These are phyloP conservation scores for Pseudonitzschia delicatissima DNA, from an alignment of 108 stramenopile genomes.

Conservation along the genomic window DNA sequence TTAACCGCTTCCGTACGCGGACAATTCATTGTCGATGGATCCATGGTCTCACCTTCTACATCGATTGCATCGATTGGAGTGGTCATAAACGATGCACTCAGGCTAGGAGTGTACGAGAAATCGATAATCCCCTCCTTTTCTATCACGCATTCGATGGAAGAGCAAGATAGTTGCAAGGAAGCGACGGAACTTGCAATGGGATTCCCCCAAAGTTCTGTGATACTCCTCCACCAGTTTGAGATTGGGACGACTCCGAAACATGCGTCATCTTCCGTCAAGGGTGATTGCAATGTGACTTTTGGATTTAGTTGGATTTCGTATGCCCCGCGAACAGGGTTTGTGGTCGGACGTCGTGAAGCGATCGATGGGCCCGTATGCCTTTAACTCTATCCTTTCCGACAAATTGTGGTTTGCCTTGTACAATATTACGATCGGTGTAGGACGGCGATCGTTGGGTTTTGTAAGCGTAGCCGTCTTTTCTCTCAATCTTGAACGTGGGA, in stretches of 20 bases:
- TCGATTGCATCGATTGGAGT: conserved; percentile 26
- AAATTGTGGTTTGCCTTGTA: conserved; percentile 62
- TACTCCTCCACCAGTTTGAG: too few relatives aligned
- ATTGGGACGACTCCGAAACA: too few relatives aligned
- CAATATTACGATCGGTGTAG: conserved; percentile 83
- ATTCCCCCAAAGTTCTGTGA: too few relatives aligned
- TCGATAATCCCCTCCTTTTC: conserved; percentile 2
- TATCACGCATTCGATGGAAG: conserved; percentile 25
- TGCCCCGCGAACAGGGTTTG: conserved; percentile 80
- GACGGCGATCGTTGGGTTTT: conserved; percentile 65
- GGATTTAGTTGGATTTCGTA: conserved; percentile 41
- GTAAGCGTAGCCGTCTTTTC: conserved; percentile 53
- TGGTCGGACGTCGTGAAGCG: conserved; percentile 69
- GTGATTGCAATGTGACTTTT: conserved; percentile 16
- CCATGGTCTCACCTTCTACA: background rate
- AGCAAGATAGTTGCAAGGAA: conserved; percentile 40
- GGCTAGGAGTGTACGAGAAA: conserved; percentile 20
- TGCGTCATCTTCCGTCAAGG: too few relatives aligned
- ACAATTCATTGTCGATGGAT: conserved; percentile 22
- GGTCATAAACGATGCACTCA: conserved; percentile 36
- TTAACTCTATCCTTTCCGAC: conserved; percentile 29
- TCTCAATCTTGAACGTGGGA: conserved; percentile 79
- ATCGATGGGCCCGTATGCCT: conserved; percentile 61
- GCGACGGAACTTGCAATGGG: too few relatives aligned
- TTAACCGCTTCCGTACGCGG: conserved; percentile 19